Percentiles rank a stretch among this genome's conserved stretches.
phyloP scores from a whole-genome alignment of 306 rosid genomes.

The Lotus japonicus region DNA sequence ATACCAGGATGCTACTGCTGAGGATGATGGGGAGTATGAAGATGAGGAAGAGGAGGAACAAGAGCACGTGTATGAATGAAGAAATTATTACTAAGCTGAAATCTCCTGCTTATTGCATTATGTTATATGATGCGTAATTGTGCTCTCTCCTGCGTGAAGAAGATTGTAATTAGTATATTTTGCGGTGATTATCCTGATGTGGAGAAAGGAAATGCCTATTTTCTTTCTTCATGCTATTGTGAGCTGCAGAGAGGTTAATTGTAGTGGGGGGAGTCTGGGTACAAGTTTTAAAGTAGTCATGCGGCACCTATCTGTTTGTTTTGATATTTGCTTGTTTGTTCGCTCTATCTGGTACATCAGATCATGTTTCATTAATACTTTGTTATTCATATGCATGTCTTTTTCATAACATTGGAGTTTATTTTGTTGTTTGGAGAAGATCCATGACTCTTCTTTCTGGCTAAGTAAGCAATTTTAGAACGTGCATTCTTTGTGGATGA shows the following conservation, averaged over 20 bases:
- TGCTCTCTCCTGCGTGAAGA: constrained; percentile 21
- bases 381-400: constrained; percentile 23
- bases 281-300: constrained; percentile 17
- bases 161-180: constrained; percentile 32
- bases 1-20: constrained; percentile 63
- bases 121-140: constrained; percentile 24
- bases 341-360: constrained; percentile 16
- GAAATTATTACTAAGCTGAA: not conserved
- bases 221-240: not conserved
- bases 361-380: constrained; percentile 19
- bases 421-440: not conserved
- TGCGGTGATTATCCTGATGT: constrained; percentile 18
- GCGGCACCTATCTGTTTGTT: constrained; percentile 27
- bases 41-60: constrained; percentile 41
- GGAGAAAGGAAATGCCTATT: constrained; percentile 16
- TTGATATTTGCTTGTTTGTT: constrained; percentile 18
- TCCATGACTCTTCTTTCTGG: not conserved
- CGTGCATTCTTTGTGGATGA: no score
- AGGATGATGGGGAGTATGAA: constrained; percentile 42
- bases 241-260: constrained; percentile 4
- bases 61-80: constrained; percentile 12
- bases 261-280: constrained; percentile 24
- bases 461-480: not conserved
- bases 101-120: constrained; percentile 20
- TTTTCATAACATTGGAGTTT: not conserved